These are phyloP conservation scores for Chaetomiaceae sp. DNA, from an alignment of 2,329 filamentous ascomycete species.

Conservation along the genomic window DNA sequence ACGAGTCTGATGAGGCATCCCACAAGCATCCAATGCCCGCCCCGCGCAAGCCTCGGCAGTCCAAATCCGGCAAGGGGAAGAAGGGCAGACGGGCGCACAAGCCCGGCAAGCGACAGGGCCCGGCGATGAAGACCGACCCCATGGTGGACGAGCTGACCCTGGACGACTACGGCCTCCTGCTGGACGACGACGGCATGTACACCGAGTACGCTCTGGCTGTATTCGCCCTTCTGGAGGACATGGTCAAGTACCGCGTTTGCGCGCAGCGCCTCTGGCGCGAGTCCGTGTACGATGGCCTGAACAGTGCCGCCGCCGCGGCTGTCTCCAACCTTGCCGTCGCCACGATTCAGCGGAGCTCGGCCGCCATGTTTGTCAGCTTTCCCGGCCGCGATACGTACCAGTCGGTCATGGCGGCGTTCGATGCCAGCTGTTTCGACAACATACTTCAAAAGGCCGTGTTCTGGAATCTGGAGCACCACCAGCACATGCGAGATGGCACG, in stretches of 20 bases:
- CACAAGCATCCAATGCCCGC: neutral
- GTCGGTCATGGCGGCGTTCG: conserved; percentile 33
- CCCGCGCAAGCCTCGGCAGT: conserved; percentile 14
- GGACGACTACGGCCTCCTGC: conserved; percentile 40
- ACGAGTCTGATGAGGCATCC: neutral
- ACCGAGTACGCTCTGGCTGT: conserved; percentile 43
- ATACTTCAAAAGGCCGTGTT: conserved; percentile 29
- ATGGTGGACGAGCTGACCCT: conserved; percentile 26
- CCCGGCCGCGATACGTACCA: conserved; percentile 42
- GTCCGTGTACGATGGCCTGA: conserved; percentile 42
- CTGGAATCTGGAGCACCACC: too few species aligned
- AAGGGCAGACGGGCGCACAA: conserved; percentile 23
- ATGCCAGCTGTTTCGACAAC: too few species aligned
- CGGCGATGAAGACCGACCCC: neutral
- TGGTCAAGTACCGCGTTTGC: conserved; percentile 34
- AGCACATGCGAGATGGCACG: too few species aligned
- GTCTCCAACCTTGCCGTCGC: conserved; percentile 39
- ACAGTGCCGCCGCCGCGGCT: conserved; percentile 42
- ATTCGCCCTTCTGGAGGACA: conserved; percentile 36
- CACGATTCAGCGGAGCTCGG: conserved; percentile 37
- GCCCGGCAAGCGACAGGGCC: conserved; percentile 22
- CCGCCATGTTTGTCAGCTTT: conserved; percentile 42
- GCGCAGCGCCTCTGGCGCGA: conserved; percentile 40
- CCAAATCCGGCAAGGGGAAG: conserved; percentile 19
- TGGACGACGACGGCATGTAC: conserved; percentile 33